These are phyloP conservation scores for Microsporum audouinii DNA, from an alignment of 2,329 filamentous ascomycete species.

Conservation along the genomic window DNA sequence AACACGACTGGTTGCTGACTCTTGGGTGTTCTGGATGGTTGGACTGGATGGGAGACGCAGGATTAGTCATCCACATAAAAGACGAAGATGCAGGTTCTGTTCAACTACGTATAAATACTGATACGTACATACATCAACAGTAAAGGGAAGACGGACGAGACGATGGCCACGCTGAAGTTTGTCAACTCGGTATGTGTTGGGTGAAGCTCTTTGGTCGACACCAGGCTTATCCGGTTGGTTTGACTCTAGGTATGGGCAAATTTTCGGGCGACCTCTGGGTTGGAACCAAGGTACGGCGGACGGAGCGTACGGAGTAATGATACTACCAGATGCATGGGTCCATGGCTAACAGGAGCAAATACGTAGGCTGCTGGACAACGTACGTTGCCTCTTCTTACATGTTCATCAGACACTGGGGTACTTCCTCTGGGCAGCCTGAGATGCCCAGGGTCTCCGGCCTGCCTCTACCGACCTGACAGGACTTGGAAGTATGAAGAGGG, in stretches of 20 bases:
- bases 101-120: no score
- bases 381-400: slow-evolving; percentile 20
- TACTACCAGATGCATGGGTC: background rate
- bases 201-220: background rate
- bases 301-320: background rate
- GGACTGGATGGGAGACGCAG: no score
- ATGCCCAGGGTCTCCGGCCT: background rate
- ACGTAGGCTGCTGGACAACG: slow-evolving; percentile 30
- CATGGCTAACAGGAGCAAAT: background rate
- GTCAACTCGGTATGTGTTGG: slow-evolving; percentile 48
- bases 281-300: slow-evolving; percentile 64
- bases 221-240: slow-evolving; percentile 16
- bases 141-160: slow-evolving; percentile 6
- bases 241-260: slow-evolving; percentile 62
- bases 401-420: background rate
- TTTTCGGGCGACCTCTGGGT: slow-evolving; percentile 71
- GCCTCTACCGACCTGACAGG: background rate
- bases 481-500: background rate
- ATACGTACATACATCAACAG: background rate
- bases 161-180: slow-evolving; percentile 48
- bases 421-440: background rate
- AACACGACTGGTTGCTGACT: background rate
- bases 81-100: background rate
- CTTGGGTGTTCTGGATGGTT: background rate
- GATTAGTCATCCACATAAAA: background rate